Conservation (phyloP, 2,329 filamentous ascomycete genomes). For the Dothistroma septosporum region DNA sequence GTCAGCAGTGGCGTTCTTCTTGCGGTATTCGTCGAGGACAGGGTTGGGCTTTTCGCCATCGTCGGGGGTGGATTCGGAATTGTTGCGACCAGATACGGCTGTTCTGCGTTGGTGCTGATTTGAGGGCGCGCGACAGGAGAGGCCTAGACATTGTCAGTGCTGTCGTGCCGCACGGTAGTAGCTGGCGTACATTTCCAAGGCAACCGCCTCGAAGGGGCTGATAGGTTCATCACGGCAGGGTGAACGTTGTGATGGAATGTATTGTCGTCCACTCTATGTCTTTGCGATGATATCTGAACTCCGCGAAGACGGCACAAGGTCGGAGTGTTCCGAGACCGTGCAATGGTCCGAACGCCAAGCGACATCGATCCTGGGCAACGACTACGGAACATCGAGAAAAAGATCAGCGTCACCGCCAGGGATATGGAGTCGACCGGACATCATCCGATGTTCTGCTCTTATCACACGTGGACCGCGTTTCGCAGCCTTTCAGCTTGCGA, state of each 20-base stretch:
- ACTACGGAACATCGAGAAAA: neutral
- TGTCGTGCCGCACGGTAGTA: constrained; percentile 5
- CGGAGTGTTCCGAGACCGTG: neutral
- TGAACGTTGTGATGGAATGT: neutral
- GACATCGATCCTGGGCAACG: neutral
- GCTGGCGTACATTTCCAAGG: constrained; percentile 54
- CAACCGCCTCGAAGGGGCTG: constrained; percentile 60
- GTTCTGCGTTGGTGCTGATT: constrained; percentile 1
- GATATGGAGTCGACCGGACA: neutral
- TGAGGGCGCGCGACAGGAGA: constrained; percentile 16
- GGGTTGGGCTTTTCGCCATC: constrained; percentile 41
- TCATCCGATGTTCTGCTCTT: neutral
- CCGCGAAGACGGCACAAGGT: neutral
- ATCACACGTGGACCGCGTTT: neutral
- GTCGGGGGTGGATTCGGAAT: constrained; percentile 10
- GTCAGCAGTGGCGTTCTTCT: constrained; percentile 27
- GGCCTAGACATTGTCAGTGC: constrained; percentile 16
- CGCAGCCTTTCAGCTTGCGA: neutral
- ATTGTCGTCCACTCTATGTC: neutral
- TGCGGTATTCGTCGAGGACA: constrained; percentile 58
- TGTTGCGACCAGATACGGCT: neutral
- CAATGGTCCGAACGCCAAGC: neutral
- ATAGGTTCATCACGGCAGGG: constrained; percentile 56
- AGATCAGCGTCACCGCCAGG: constrained; percentile 4
- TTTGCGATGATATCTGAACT: neutral